Conservation (phyloP, 2,329 filamentous ascomycete genomes). For the Seiridium unicorne region DNA sequence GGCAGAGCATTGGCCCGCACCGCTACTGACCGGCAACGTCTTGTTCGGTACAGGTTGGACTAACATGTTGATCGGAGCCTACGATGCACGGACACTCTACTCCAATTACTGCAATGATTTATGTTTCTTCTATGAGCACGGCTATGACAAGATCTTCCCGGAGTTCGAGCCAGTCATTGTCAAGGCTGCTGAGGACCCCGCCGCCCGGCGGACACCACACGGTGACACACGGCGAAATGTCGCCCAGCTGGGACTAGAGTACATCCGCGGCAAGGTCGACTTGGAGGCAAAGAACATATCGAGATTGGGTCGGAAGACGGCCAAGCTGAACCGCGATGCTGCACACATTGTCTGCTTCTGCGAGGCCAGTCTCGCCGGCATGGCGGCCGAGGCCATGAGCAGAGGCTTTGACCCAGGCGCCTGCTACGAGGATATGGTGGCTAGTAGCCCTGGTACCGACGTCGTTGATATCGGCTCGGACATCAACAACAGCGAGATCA, state of each 20-base stretch:
- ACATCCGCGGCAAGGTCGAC: slow-evolving; percentile 20
- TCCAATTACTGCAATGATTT: slow-evolving; percentile 23
- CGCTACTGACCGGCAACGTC: slow-evolving; percentile 18
- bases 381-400: slow-evolving; percentile 33
- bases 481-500: slow-evolving; percentile 10
- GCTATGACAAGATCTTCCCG: slow-evolving; percentile 19
- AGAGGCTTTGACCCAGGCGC: slow-evolving; percentile 20
- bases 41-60: slow-evolving; percentile 19
- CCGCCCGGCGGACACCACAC: slow-evolving; percentile 9
- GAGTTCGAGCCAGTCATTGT: slow-evolving; percentile 16
- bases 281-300: slow-evolving; percentile 16
- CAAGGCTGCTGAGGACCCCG: neutral
- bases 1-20: slow-evolving; percentile 6
- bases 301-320: slow-evolving; percentile 13
- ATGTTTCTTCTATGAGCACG: slow-evolving; percentile 24
- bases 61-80: slow-evolving; percentile 19
- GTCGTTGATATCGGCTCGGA: slow-evolving; percentile 10
- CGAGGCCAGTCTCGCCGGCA: slow-evolving; percentile 36
- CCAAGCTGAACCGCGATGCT: slow-evolving; percentile 15
- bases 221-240: slow-evolving; percentile 9
- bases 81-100: slow-evolving; percentile 19
- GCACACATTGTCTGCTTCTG: slow-evolving; percentile 16
- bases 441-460: slow-evolving; percentile 17
- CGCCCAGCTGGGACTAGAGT: slow-evolving; percentile 12
- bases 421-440: slow-evolving; percentile 20